Percentiles rank a stretch among this genome's conserved stretches.
These are phyloP conservation scores for Daldinia sp. DNA, from an alignment of 2,329 filamentous ascomycete genomes.

Conservation along the genomic window DNA sequence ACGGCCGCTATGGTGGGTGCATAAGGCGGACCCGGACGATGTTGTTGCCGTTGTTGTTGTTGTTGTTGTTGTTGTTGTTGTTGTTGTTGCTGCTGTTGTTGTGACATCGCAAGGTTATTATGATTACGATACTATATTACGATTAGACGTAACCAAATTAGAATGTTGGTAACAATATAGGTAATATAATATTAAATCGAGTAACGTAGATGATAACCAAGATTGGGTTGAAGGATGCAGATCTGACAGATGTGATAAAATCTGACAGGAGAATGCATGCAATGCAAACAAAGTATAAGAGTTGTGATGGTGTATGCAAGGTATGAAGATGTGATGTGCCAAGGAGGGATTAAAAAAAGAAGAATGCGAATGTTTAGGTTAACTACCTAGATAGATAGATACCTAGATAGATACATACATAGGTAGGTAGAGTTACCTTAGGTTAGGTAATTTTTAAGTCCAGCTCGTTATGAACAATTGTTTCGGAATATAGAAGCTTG, in stretches of 20 bases:
- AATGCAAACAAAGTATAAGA: background rate
- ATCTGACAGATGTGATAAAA: background rate
- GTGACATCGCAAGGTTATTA: conserved; percentile 37
- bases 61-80: no score
- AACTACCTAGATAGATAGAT: no score
- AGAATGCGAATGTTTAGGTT: background rate
- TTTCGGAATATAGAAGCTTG: background rate
- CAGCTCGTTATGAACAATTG: no score
- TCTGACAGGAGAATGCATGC: background rate
- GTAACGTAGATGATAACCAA: conserved; percentile 1
- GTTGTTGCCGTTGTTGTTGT: conserved; percentile 33
- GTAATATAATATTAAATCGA: background rate
- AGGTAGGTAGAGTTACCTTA: no score
- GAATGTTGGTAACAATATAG: background rate
- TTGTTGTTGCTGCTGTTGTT: conserved; percentile 28
- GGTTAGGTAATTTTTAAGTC: no score
- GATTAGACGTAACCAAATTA: background rate
- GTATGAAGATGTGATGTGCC: background rate
- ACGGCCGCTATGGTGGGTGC: conserved; percentile 60
- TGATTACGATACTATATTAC: background rate
- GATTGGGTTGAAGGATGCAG: background rate
- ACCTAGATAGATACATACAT: background rate
- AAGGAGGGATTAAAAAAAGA: background rate
- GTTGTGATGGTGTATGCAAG: background rate
- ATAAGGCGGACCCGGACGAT: conserved; percentile 55